Evolutionary conservation across 495 filamentous ascomycete species (phyloP).

Genomic region (Chlorociboria aeruginascens): DNA sequence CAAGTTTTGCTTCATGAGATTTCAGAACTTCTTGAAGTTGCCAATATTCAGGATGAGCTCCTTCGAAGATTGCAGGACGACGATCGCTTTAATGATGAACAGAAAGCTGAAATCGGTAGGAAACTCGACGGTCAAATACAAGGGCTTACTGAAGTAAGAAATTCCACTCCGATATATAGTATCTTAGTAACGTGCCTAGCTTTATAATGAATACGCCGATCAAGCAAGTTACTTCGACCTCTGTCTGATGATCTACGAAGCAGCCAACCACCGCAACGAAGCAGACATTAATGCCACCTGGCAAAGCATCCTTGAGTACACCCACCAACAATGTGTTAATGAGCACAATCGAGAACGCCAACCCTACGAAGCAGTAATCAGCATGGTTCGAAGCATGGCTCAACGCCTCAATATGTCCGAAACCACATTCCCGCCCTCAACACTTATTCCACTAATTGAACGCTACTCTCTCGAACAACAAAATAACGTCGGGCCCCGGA

Average conservation of each 20-base stretch:
- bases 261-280: slow-evolving; percentile 75
- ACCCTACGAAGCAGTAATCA: slow-evolving; percentile 70
- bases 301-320: slow-evolving; percentile 63
- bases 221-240: slow-evolving; percentile 84
- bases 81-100: slow-evolving; percentile 45
- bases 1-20: slow-evolving; percentile 72
- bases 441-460: slow-evolving; percentile 58
- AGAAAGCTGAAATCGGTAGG: slow-evolving; percentile 44
- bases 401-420: slow-evolving; percentile 58
- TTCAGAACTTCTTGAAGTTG: slow-evolving; percentile 78
- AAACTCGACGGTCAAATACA: slow-evolving; percentile 65
- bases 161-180: slow-evolving; percentile 1
- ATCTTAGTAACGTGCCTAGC: slow-evolving; percentile 33
- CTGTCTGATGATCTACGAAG: slow-evolving; percentile 78
- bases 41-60: slow-evolving; percentile 88
- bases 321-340: slow-evolving; percentile 49
- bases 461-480: slow-evolving; percentile 63
- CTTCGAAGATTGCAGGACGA: slow-evolving; percentile 70
- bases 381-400: slow-evolving; percentile 64
- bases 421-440: slow-evolving; percentile 58
- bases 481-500: slow-evolving; percentile 46
- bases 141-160: slow-evolving; percentile 57
- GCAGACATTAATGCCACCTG: slow-evolving; percentile 74
- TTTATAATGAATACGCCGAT: slow-evolving; percentile 86
- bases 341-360: slow-evolving; percentile 33